Conservation (phyloP, 1,284 basidiomycete genomes). For the Apiotrichum mycotoxinovorans region DNA sequence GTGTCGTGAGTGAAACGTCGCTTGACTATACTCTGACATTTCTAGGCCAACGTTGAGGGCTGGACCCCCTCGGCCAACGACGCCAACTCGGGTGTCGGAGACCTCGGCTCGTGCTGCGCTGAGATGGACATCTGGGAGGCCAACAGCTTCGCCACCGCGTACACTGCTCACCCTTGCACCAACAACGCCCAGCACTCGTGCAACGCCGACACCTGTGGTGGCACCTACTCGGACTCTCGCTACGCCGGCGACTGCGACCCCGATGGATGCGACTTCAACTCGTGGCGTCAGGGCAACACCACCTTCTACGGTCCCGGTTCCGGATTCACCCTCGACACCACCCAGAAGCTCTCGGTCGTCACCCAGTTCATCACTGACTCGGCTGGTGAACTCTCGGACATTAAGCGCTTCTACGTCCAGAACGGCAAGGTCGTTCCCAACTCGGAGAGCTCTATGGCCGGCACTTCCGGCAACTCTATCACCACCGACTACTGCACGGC, state of each 20-base stretch:
- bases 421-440: conserved; percentile 1
- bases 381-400: background rate
- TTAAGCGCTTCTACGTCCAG: conserved; percentile 5
- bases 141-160: background rate
- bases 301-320: conserved; percentile 4
- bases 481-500: background rate
- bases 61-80: background rate
- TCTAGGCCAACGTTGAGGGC: background rate
- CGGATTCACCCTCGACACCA: conserved; percentile 2
- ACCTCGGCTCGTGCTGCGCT: background rate
- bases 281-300: conserved; percentile 1
- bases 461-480: conserved; percentile 2
- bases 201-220: background rate
- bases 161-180: background rate
- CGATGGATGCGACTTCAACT: conserved; percentile 5
- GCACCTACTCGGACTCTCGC: conserved; percentile 3
- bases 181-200: background rate
- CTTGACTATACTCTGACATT: background rate
- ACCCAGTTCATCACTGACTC: conserved; percentile 3
- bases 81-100: conserved; percentile 1
- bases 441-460: background rate
- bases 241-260: conserved; percentile 6
- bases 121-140: conserved; percentile 5
- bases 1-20: background rate
- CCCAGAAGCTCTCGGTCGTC: conserved; percentile 3